These are phyloP conservation scores for Hyphochytrium catenoides DNA, from an alignment of 352 stramenopile genomes.

Conservation along the genomic window DNA sequence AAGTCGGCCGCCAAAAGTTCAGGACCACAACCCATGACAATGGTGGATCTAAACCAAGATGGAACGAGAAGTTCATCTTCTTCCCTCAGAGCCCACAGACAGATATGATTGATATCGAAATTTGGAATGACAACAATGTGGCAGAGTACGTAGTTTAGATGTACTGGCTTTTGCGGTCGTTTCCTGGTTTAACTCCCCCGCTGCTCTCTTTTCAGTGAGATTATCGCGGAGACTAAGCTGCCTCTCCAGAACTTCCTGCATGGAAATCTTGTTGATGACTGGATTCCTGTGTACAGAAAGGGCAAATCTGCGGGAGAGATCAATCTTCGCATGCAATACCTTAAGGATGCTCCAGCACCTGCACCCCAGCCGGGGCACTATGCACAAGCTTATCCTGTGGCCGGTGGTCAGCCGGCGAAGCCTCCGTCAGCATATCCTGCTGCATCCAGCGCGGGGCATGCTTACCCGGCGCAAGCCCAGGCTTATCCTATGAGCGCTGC, in stretches of 20 bases:
- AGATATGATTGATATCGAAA: constrained; percentile 35
- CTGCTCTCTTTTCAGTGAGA: not conserved
- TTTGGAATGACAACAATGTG: constrained; percentile 62
- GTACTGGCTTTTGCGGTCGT: not conserved
- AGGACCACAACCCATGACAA: constrained; percentile 58
- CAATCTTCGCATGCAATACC: constrained; percentile 48
- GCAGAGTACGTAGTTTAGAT: constrained; percentile 12
- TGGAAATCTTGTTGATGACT: constrained; percentile 38
- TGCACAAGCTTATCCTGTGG: no score
- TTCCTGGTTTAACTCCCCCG: not conserved
- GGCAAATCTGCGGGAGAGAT: constrained; percentile 31
- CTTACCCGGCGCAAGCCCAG: no score
- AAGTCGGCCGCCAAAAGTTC: constrained; percentile 25
- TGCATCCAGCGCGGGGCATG: no score
- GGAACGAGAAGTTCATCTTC: constrained; percentile 58
- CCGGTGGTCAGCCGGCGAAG: no score
- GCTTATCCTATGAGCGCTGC: no score
- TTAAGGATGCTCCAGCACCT: no score
- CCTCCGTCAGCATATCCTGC: no score
- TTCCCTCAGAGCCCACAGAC: constrained; percentile 34
- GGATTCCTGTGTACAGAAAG: constrained; percentile 45
- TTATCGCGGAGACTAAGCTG: constrained; percentile 15
- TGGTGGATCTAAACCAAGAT: constrained; percentile 34
- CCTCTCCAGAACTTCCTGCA: constrained; percentile 40
- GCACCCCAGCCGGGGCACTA: no score